These are phyloP conservation scores for Dendrocalamus latiflorus DNA, from an alignment of 202 grass and related monocot species.

Conservation along the genomic window DNA sequence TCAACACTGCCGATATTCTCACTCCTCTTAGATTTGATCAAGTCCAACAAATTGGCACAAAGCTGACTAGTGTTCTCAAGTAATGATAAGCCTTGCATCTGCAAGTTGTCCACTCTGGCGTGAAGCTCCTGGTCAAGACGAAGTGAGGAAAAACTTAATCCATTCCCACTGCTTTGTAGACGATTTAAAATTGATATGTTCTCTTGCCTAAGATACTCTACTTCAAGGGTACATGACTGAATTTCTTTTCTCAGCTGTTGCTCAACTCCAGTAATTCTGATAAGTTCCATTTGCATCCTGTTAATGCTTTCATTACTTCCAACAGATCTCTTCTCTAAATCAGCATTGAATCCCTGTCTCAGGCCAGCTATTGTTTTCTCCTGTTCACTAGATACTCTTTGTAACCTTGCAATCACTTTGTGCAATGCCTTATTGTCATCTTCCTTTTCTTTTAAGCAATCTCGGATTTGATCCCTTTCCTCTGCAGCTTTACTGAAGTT, in stretches of 20 bases:
- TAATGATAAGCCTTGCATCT: too few species aligned
- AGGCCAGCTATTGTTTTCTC: conserved; percentile 74
- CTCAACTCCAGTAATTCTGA: conserved; percentile 68
- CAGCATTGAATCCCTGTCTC: conserved; percentile 43
- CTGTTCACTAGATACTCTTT: conserved; percentile 62
- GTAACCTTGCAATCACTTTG: conserved; percentile 60
- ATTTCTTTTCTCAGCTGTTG: conserved; percentile 71
- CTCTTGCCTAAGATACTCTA: conserved; percentile 66
- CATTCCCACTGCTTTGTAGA: conserved; percentile 38
- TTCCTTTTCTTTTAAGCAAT: conserved; percentile 61
- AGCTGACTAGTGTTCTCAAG: too few species aligned
- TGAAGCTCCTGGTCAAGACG: conserved; percentile 58
- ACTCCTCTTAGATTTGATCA: conserved; percentile 45
- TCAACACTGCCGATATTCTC: conserved; percentile 35
- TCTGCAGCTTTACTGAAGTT: conserved; percentile 31
- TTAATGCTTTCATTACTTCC: conserved; percentile 35
- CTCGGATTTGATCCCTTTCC: conserved; percentile 44
- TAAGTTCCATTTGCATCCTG: conserved; percentile 60
- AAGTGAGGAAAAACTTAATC: conserved; percentile 27
- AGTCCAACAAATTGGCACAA: conserved; percentile 53
- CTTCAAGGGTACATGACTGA: conserved; percentile 46
- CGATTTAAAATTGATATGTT: conserved; percentile 49
- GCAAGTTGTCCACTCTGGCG: conserved; percentile 57
- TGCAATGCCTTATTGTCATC: conserved; percentile 47
- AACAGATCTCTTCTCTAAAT: conserved; percentile 33